Base-by-base conservation (phyloP, 495 filamentous ascomycete genomes). In the Talaromyces stipitatus region DNA sequence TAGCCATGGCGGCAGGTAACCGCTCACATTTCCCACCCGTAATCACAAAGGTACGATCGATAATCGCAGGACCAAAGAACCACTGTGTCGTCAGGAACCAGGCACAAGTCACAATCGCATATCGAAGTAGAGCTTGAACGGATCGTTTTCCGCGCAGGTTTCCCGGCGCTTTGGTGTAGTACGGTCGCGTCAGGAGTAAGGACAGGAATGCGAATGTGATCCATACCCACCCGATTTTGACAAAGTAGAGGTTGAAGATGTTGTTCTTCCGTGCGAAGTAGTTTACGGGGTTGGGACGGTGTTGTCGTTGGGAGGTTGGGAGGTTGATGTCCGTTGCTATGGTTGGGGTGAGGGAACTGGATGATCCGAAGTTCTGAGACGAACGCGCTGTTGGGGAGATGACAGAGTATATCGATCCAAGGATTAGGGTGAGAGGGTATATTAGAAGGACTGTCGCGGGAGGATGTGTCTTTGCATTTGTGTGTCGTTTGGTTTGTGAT, bases 211-310 rank as follows among this genome's bases (percentile, higher is more conserved):
- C 83, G 22, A 78, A 58, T 0, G 88, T 90, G 20, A 88, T 83
- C 94, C 94, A 98, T 29, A 86, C 77, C 94, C 94, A 98, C 50
- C 91, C 94, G 48, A 87, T 78, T 76, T 98, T 98, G 61, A 98
- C 94, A 60, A 98, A 97, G 60, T 89, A 78, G 46, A 84, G 58
- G 69, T 98, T 98, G 79, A 96, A 85, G 58, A 97, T 55, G 73
- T 98, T 98, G 62, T 82, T 75, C 66, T 97, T 98, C 38, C 85
- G 83, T 33, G 91, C 92, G 70, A 97, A 98, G 78, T 96, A 97
- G 63, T 85, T 88, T 43, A 90, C 68, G 0, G 74, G 66, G 43
- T 36, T 61, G 16, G 61, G n/a, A 86, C 58, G 43, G 8, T 24
- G 48, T 12, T 51, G n/a, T n/a, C 32, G 5, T 23, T 26, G 23